Conservation (phyloP, 2,329 filamentous ascomycete genomes). For the Phialophora tarda region DNA sequence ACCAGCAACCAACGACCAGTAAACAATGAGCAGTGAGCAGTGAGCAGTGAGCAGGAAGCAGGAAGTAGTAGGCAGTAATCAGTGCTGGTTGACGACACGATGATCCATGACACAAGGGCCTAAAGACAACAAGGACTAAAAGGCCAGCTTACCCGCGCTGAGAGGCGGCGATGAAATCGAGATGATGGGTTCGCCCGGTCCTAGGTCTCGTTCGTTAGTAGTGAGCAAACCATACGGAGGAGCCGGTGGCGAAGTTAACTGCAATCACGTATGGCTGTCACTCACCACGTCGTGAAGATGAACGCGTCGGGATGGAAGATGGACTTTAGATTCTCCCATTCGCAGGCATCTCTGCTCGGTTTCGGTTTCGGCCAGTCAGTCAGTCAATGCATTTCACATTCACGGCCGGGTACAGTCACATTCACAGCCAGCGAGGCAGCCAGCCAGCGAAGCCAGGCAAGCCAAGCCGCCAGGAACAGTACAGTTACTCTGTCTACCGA, state of each 20-base stretch:
- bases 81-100: too few relatives aligned
- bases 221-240: too few relatives aligned
- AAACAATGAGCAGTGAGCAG: too few relatives aligned
- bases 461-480: not conserved
- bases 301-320: slow-evolving; percentile 57
- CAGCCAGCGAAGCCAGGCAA: not conserved
- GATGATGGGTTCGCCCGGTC: slow-evolving; percentile 52
- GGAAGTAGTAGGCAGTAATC: too few relatives aligned
- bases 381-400: not conserved
- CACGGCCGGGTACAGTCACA: too few relatives aligned
- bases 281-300: slow-evolving; percentile 58
- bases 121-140: not conserved
- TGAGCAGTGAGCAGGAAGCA: too few relatives aligned
- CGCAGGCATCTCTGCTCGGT: slow-evolving; percentile 53
- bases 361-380: not conserved
- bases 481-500: too few relatives aligned
- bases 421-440: not conserved
- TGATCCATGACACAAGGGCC: not conserved
- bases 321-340: slow-evolving; percentile 59
- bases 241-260: too few relatives aligned
- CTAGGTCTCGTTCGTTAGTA: slow-evolving; percentile 57
- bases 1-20: too few relatives aligned
- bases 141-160: slow-evolving; percentile 47
- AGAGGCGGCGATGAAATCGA: slow-evolving; percentile 57
- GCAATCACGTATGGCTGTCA: too few relatives aligned